phyloP scores from a whole-genome alignment of 164 flowering plant species.

The Macadamia integrifolia region DNA sequence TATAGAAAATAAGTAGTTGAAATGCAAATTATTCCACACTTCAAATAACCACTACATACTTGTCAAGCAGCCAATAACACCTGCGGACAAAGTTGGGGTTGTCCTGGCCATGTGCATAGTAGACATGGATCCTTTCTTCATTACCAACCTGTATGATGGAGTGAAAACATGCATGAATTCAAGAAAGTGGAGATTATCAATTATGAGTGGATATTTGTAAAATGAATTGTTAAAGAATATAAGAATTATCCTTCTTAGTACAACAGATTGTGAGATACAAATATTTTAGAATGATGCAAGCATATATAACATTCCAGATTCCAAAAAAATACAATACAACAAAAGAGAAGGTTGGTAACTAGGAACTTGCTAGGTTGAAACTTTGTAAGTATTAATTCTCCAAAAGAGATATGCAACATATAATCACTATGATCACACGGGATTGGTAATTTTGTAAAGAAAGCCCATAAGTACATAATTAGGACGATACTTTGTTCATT shows the following conservation, averaged over 20 bases:
- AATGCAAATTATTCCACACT: no score
- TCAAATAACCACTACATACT: slow-evolving; percentile 43
- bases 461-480: background rate
- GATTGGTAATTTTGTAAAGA: background rate
- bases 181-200: background rate
- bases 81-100: slow-evolving; percentile 84
- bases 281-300: background rate
- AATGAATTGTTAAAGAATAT: background rate
- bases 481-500: background rate
- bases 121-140: slow-evolving; percentile 91
- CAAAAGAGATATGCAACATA: background rate
- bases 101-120: slow-evolving; percentile 95
- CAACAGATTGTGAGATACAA: background rate
- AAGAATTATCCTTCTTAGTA: background rate
- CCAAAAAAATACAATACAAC: background rate
- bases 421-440: background rate
- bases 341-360: background rate
- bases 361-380: background rate
- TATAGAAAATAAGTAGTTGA: no score
- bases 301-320: background rate
- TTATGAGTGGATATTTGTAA: background rate
- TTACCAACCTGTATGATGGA: slow-evolving; percentile 59
- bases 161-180: slow-evolving; percentile 9
- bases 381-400: no score
- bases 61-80: slow-evolving; percentile 97